Evolutionary conservation across 2,329 filamentous ascomycete genomes (phyloP).

Genomic region (Chalara sp.): DNA sequence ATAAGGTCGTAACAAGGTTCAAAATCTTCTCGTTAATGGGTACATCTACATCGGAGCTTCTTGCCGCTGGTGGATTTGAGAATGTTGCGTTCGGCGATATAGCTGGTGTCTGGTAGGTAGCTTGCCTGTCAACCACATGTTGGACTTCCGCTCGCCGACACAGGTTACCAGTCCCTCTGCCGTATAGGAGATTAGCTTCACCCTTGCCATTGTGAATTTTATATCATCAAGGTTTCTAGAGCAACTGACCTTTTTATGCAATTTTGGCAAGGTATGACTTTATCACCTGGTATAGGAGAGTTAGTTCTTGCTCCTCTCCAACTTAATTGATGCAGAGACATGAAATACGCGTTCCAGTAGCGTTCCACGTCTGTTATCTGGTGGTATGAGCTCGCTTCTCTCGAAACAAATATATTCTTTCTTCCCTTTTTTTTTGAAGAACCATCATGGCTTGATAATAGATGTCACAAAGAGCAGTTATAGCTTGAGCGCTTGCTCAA

Average conservation of each 20-base stretch:
- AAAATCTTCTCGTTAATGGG: conserved; percentile 12
- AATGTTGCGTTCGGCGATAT: neutral
- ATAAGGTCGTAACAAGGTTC: conserved; percentile 12
- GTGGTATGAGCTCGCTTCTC: too few relatives aligned
- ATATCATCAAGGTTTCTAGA: neutral
- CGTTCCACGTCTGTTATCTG: too few relatives aligned
- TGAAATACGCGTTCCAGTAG: too few relatives aligned
- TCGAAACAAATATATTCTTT: too few relatives aligned
- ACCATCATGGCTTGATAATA: too few relatives aligned
- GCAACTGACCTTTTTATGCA: conserved; percentile 28
- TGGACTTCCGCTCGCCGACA: conserved; percentile 18
- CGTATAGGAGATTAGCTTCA: neutral
- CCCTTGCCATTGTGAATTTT: conserved; percentile 5
- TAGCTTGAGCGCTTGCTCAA: too few relatives aligned
- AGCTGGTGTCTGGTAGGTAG: neutral
- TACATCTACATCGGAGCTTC: conserved; percentile 1
- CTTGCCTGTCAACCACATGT: conserved; percentile 4
- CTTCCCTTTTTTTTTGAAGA: too few relatives aligned
- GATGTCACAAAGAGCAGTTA: too few relatives aligned
- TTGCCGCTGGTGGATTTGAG: neutral
- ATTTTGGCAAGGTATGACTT: conserved; percentile 33
- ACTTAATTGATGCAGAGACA: too few relatives aligned
- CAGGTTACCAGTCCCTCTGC: conserved; percentile 8
- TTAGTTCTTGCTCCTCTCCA: too few relatives aligned
- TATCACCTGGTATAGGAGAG: conserved; percentile 19